A percentile compares a stretch with the other conserved stretches of the same genome.
Conservation (phyloP, 2,329 filamentous ascomycete species). For the Pseudogymnoascus sp. region DNA sequence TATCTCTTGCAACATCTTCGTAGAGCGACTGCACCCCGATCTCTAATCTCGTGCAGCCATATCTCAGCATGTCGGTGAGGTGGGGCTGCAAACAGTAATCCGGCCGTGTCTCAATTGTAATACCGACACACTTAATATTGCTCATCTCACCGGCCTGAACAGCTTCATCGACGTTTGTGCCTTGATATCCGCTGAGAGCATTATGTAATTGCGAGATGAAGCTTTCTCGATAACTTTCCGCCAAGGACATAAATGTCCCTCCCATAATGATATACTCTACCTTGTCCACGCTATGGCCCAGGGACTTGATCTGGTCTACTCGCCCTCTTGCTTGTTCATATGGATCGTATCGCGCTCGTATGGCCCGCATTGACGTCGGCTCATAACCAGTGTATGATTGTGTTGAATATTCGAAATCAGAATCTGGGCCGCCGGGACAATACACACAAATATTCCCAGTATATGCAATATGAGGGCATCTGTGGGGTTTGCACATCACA, state of each 20-base stretch:
- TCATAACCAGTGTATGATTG: conserved; percentile 99
- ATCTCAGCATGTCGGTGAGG: conserved; percentile 91
- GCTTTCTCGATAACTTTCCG: conserved; percentile 79
- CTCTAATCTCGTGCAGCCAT: conserved; percentile 90
- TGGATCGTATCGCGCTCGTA: conserved; percentile 91
- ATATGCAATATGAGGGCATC: conserved; percentile 96
- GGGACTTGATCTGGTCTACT: conserved; percentile 90
- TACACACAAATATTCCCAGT: conserved; percentile 99
- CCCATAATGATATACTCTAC: conserved; percentile 99
- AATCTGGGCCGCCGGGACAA: conserved; percentile 93
- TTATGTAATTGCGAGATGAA: conserved; percentile 97
- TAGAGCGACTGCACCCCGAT: conserved; percentile 95
- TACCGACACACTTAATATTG: conserved; percentile 94
- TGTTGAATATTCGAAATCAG: conserved; percentile 97
- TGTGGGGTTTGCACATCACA: conserved; percentile 98
- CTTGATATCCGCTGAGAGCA: conserved; percentile 91
- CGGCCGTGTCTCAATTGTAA: conserved; percentile 94
- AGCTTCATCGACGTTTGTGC: conserved; percentile 87
- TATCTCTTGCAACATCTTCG: conserved; percentile 96
- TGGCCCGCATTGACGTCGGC: conserved; percentile 96
- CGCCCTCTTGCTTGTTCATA: conserved; percentile 94
- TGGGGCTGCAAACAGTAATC: conserved; percentile 98
- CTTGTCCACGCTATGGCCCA: conserved; percentile 96
- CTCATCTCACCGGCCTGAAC: conserved; percentile 93
- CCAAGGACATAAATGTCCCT: conserved; percentile 95